phyloP scores from a whole-genome alignment of 108 stramenopile species.

The Cylindrotheca fusiformis region DNA sequence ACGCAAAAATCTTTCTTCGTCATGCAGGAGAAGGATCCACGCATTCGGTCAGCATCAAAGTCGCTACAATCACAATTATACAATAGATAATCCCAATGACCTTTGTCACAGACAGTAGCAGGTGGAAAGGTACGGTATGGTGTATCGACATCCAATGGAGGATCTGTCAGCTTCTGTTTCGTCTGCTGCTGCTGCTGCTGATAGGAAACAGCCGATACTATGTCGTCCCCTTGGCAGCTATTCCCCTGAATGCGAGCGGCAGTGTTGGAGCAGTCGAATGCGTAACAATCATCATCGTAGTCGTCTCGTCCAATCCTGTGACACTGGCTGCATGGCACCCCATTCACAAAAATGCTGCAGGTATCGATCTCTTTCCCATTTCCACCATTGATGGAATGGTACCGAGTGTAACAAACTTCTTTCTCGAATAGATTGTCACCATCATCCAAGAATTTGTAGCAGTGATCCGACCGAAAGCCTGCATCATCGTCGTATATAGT shows the following conservation, averaged over 20 bases:
- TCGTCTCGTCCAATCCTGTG: too few relatives aligned
- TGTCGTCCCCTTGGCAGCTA: neutral
- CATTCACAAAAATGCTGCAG: neutral
- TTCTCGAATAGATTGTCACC: neutral
- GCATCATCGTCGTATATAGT: neutral
- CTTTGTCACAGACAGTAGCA: neutral
- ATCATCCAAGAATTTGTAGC: neutral
- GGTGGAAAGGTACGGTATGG: neutral
- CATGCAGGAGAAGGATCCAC: conserved; percentile 1
- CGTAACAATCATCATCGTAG: neutral
- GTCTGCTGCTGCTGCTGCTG: neutral
- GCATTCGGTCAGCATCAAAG: neutral
- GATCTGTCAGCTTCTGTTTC: neutral
- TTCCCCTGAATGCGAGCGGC: neutral
- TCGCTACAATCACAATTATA: conserved; percentile 7
- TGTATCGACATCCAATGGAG: too few relatives aligned
- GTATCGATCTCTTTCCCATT: neutral
- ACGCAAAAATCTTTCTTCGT: neutral
- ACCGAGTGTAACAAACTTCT: neutral
- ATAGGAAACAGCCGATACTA: neutral
- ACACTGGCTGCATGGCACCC: neutral
- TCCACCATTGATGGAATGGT: neutral
- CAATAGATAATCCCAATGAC: neutral
- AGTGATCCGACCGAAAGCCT: neutral
- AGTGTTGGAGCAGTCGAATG: neutral